phyloP scores from a whole-genome alignment of 2,329 filamentous ascomycete genomes.

The Didymella pomorum region DNA sequence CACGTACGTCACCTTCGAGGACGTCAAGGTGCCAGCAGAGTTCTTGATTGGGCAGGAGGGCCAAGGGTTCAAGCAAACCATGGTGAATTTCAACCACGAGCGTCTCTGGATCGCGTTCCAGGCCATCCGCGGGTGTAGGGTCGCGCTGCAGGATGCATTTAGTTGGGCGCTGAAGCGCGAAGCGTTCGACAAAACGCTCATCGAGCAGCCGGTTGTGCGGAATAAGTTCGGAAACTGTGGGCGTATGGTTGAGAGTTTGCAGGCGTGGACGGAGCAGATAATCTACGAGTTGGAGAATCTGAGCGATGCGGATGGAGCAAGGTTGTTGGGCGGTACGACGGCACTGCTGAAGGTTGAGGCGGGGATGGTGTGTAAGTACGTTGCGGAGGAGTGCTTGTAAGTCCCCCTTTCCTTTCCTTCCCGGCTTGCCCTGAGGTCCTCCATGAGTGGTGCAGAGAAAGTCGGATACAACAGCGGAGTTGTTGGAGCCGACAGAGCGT shows the following conservation, averaged over 20 bases:
- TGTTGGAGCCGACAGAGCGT: no score
- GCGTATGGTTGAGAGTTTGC: conserved; percentile 37
- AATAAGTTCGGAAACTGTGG: conserved; percentile 46
- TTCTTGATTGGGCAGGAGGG: conserved; percentile 43
- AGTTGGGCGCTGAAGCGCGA: conserved; percentile 42
- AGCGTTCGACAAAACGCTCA: conserved; percentile 44
- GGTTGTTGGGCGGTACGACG: conserved; percentile 36
- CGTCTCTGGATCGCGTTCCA: conserved; percentile 45
- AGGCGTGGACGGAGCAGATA: conserved; percentile 44
- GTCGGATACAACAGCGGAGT: no score
- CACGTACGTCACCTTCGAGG: conserved; percentile 45
- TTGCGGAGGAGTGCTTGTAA: conserved; percentile 40
- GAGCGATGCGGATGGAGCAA: conserved; percentile 28
- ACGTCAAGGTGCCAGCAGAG: conserved; percentile 41
- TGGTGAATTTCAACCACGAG: conserved; percentile 49
- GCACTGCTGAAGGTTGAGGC: conserved; percentile 38
- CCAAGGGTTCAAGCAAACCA: conserved; percentile 42
- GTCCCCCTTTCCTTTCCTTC: conserved; percentile 16
- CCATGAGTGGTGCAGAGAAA: no score
- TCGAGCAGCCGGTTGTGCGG: conserved; percentile 45
- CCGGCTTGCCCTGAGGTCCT: no score
- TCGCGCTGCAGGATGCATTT: conserved; percentile 41
- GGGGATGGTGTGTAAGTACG: conserved; percentile 38
- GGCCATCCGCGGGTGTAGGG: conserved; percentile 38
- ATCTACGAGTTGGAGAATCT: conserved; percentile 37